These are phyloP conservation scores for Suillus variegatus DNA, from an alignment of 768 basidiomycete species.

Conservation along the genomic window DNA sequence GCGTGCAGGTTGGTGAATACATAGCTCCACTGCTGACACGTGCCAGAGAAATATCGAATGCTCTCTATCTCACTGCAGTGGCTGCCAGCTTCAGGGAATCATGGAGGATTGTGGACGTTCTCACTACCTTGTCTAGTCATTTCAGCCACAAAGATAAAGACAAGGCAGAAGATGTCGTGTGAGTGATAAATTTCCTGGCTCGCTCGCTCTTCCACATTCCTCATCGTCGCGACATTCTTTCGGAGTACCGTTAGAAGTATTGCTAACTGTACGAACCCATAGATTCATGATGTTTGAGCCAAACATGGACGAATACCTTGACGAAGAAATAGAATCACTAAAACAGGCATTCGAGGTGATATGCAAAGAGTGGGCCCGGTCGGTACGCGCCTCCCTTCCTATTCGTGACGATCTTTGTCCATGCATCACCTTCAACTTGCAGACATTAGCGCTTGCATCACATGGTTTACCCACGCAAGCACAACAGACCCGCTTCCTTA, in stretches of 20 bases:
- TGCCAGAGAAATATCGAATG: constrained; percentile 73
- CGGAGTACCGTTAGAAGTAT: constrained; percentile 1
- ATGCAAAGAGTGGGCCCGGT: constrained; percentile 78
- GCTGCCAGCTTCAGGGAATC: constrained; percentile 90
- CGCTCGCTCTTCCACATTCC: constrained; percentile 14
- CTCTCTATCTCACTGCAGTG: constrained; percentile 76
- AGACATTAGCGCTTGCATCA: constrained; percentile 3
- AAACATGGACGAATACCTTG: constrained; percentile 97
- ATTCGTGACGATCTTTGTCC: constrained; percentile 1
- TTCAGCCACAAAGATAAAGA: constrained; percentile 9
- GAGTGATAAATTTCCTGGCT: constrained; percentile 28
- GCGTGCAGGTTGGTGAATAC: constrained; percentile 79
- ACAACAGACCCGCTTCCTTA: constrained; percentile 63
- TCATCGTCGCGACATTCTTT: constrained; percentile 9
- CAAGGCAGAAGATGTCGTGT: constrained; percentile 82
- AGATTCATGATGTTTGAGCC: constrained; percentile 95
- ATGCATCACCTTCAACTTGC: neutral
- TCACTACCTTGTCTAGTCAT: constrained; percentile 54
- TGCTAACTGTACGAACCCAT: constrained; percentile 9
- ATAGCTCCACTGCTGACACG: constrained; percentile 73
- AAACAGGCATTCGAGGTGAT: constrained; percentile 73
- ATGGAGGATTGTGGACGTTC: constrained; percentile 81
- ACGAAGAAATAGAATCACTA: constrained; percentile 86
- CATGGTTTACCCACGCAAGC: constrained; percentile 8
- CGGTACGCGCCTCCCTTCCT: constrained; percentile 44